Percentiles rank a stretch among this genome's conserved stretches.
These are phyloP conservation scores for Onygena corvina DNA, from an alignment of 2,329 filamentous ascomycete genomes.

Conservation along the genomic window DNA sequence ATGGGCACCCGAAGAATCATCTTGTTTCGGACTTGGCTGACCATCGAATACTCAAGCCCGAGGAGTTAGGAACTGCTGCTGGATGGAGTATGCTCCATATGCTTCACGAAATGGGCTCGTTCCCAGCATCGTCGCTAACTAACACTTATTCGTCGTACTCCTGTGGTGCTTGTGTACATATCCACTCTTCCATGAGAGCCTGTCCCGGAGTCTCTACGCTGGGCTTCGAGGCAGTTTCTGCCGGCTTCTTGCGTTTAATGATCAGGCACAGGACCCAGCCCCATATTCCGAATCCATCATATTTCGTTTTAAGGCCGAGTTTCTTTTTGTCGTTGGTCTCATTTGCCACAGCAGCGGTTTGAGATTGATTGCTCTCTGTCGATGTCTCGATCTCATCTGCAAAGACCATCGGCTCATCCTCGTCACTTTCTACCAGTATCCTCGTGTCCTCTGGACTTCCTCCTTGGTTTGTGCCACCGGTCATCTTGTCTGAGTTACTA, in stretches of 20 bases:
- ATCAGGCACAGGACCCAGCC: constrained; percentile 85
- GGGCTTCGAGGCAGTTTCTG: constrained; percentile 26
- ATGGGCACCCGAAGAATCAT: no score
- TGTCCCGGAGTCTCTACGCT: constrained; percentile 28
- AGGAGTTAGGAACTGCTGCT: no score
- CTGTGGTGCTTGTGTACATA: constrained; percentile 55
- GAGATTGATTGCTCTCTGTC: constrained; percentile 30
- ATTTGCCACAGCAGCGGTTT: constrained; percentile 15
- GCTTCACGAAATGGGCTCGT: background rate
- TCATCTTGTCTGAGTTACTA: constrained; percentile 52
- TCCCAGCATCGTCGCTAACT: background rate
- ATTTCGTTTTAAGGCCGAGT: constrained; percentile 68
- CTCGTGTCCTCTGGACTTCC: constrained; percentile 32
- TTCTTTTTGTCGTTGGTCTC: constrained; percentile 67
- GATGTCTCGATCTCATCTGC: constrained; percentile 16
- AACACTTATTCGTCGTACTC: constrained; percentile 32
- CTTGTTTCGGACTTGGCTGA: background rate
- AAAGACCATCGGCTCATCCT: constrained; percentile 41
- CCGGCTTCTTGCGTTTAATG: constrained; percentile 53
- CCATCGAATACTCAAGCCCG: background rate
- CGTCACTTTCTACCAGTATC: constrained; percentile 50
- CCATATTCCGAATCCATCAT: constrained; percentile 94
- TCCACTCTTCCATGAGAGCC: constrained; percentile 74
- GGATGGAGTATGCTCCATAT: no score
- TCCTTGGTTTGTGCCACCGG: constrained; percentile 42